These are phyloP conservation scores for Ascocoryne sarcoides DNA, from an alignment of 2,329 filamentous ascomycete genomes.

Conservation along the genomic window DNA sequence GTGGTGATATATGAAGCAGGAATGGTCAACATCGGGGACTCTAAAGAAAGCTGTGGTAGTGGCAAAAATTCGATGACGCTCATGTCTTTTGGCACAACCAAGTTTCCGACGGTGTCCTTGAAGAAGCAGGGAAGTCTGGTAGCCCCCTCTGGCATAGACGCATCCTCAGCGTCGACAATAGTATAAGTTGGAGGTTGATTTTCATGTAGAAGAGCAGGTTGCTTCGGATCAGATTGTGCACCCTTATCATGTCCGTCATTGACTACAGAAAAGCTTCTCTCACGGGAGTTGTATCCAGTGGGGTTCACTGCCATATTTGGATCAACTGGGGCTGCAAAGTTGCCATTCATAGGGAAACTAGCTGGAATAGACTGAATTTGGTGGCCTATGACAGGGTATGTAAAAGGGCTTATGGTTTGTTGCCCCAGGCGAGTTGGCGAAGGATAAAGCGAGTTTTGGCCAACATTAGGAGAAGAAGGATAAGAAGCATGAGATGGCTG, in stretches of 20 bases:
- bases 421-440: too few relatives aligned
- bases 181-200: background rate
- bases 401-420: too few relatives aligned
- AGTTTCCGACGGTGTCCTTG: slow-evolving; percentile 18
- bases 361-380: background rate
- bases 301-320: background rate
- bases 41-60: slow-evolving; percentile 6
- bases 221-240: background rate
- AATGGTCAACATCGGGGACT: slow-evolving; percentile 12
- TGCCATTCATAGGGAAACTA: background rate
- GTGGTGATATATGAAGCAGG: slow-evolving; percentile 15
- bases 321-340: background rate
- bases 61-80: slow-evolving; percentile 16
- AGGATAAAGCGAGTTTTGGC: too few relatives aligned
- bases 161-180: slow-evolving; percentile 6
- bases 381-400: background rate
- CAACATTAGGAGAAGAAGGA: too few relatives aligned
- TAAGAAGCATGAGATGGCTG: background rate
- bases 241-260: background rate
- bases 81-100: slow-evolving; percentile 22
- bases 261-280: background rate
- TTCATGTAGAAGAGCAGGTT: background rate
- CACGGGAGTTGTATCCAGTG: background rate
- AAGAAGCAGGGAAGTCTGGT: slow-evolving; percentile 18
- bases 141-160: slow-evolving; percentile 10